A percentile compares a stretch with the other conserved stretches of the same genome.
These are phyloP conservation scores for Camelina neglecta DNA, from an alignment of 345 rosid genomes.

Conservation along the genomic window DNA sequence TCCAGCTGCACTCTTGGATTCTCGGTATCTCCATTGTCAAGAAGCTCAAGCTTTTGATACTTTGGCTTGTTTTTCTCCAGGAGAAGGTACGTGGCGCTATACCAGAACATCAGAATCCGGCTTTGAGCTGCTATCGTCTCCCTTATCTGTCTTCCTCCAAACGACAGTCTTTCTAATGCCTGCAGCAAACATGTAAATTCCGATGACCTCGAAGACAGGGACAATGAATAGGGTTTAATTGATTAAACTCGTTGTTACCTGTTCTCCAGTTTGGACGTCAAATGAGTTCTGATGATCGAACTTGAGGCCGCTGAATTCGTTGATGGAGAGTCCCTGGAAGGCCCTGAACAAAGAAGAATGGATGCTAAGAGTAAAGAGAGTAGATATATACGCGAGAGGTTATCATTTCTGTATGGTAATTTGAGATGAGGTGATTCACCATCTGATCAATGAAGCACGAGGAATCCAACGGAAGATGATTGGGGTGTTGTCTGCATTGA, in stretches of 20 bases:
- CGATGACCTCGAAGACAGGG: background rate
- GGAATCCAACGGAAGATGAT: constrained; percentile 95
- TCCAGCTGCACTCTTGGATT: constrained; percentile 48
- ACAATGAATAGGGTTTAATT: background rate
- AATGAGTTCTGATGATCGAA: constrained; percentile 81
- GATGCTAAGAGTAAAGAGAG: constrained; percentile 6
- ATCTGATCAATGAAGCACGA: constrained; percentile 81
- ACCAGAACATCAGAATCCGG: constrained; percentile 85
- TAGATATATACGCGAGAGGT: background rate
- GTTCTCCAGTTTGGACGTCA: constrained; percentile 93
- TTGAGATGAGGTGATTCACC: constrained; percentile 51
- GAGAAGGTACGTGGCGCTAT: constrained; percentile 80
- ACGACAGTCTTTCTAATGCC: constrained; percentile 85
- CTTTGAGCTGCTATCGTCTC: constrained; percentile 80
- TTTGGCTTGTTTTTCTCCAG: constrained; percentile 85
- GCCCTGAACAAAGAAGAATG: constrained; percentile 66
- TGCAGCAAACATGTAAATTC: constrained; percentile 32
- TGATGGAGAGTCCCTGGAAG: constrained; percentile 94
- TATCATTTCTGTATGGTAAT: background rate
- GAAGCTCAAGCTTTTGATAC: constrained; percentile 75
- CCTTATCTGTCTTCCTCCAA: constrained; percentile 65
- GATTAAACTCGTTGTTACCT: constrained; percentile 54
- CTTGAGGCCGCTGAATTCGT: constrained; percentile 83
- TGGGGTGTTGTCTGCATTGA: constrained; percentile 89
- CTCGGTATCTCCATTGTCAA: constrained; percentile 31